Evolutionary conservation across 2,329 filamentous ascomycete species (phyloP), one percentile per base, ranked within the genome.

Genomic region (Fusarium burgessii): DNA sequence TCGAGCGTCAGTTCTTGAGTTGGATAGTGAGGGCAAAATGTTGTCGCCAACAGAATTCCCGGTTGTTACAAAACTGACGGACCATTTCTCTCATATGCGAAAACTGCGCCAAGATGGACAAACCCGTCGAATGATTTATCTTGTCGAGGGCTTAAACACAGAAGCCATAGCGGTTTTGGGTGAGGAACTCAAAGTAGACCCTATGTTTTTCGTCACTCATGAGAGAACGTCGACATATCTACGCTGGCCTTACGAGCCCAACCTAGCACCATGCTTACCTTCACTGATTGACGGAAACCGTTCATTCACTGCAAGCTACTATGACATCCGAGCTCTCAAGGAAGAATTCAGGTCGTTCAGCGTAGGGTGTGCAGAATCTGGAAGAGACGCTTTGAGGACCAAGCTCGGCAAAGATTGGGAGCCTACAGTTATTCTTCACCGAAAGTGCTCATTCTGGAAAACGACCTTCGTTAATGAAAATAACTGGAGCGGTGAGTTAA

Each of bases 371-470:
- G 59, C 43, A 43, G 25, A 29, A 17, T 52, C 43, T 13, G 59
- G 36, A 14, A 43, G 59, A 62, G 57, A 62, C 29, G 45, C n/a
- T 13, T 27, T 62, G 20, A 43, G 35, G 14, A 62, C n/a, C 2
- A 62, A 52, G 29, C 57, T 33, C 7, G 57, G 43, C 32, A 62
- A 62, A n/a, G 20, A 25, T 32, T 62, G n/a, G 38, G 59, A 62
- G 11, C 14, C 43, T 62, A 36, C 20, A 15, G 45, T 38, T 6
- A 36, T 42, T 13, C 38, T 62, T 38, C 43, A 62, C 20, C 12
- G 45, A 54, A 62, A 62, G 32, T 62, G 57, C 18, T 62, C 45
- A 38, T 62, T 62, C n/a, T 45, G 45, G 38, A 35, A 54, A 9
- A 62, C 32, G 11, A 27, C 45, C 25, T 33, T 54, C 7, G 33